These are phyloP conservation scores for Coemansia sp. DNA, from an alignment of 192 early-diverging fungal species.

Conservation along the genomic window DNA sequence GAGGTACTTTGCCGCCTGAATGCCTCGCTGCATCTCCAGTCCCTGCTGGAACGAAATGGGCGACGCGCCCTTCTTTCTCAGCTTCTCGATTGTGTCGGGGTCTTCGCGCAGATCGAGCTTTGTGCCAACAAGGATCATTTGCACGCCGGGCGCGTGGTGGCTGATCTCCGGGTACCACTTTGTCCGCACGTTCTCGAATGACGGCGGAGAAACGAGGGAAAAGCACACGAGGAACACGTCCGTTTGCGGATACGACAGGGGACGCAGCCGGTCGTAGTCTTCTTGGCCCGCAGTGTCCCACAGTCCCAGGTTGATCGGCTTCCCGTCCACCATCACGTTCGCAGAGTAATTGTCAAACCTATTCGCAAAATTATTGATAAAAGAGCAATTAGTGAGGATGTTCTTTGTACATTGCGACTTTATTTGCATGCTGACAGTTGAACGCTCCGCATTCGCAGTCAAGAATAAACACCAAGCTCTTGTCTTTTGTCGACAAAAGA, in stretches of 20 bases:
- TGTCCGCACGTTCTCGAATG: conserved; percentile 95
- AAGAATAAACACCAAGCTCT: too few relatives aligned
- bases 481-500: too few relatives aligned
- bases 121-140: conserved; percentile 92
- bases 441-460: too few relatives aligned
- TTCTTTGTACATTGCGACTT: background rate
- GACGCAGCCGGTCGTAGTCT: conserved; percentile 81
- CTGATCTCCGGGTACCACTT: conserved; percentile 97
- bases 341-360: conserved; percentile 98
- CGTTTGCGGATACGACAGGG: conserved; percentile 97
- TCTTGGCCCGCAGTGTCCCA: conserved; percentile 98
- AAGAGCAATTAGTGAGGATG: background rate
- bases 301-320: conserved; percentile 95
- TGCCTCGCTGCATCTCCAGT: conserved; percentile 83
- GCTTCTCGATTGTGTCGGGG: conserved; percentile 82
- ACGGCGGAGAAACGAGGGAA: conserved; percentile 92
- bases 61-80: conserved; percentile 80
- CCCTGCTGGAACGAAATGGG: conserved; percentile 90
- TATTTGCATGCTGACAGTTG: too few relatives aligned
- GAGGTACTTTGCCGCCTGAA: conserved; percentile 87
- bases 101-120: conserved; percentile 98
- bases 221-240: conserved; percentile 99
- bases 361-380: conserved; percentile 1
- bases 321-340: conserved; percentile 98
- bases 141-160: conserved; percentile 94